These are phyloP conservation scores for Zea luxurians DNA, from an alignment of 176 grass and related monocot genomes.

Conservation along the genomic window DNA sequence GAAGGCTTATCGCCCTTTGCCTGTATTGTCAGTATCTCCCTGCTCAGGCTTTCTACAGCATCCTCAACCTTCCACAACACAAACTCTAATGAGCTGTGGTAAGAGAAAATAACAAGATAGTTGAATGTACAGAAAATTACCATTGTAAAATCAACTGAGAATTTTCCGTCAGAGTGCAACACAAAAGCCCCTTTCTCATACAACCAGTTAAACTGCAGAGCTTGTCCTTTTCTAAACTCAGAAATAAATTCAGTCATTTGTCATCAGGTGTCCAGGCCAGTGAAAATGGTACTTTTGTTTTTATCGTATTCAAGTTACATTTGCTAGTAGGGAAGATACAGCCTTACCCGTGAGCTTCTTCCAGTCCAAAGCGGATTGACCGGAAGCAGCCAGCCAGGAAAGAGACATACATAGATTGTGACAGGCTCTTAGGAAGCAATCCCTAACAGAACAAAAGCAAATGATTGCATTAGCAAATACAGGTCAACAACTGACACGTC, in stretches of 20 bases:
- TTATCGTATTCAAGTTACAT: background rate
- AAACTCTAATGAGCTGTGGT: slow-evolving; percentile 3
- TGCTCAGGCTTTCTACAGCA: slow-evolving; percentile 82
- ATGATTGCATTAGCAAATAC: background rate
- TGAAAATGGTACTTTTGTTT: background rate
- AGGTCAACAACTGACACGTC: background rate
- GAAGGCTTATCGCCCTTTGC: slow-evolving; percentile 79
- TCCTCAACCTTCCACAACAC: slow-evolving; percentile 69
- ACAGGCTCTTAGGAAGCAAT: slow-evolving; percentile 75
- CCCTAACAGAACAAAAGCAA: slow-evolving; percentile 48
- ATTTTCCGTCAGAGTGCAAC: slow-evolving; percentile 75
- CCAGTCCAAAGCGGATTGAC: slow-evolving; percentile 81
- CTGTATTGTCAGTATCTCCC: slow-evolving; percentile 90
- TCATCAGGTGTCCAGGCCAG: background rate
- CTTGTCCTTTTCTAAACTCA: slow-evolving; percentile 76
- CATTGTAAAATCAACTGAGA: slow-evolving; percentile 90
- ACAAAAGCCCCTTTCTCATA: slow-evolving; percentile 84
- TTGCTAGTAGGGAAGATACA: slow-evolving; percentile 26
- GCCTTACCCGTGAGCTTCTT: slow-evolving; percentile 95
- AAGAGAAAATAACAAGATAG: background rate
- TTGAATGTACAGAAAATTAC: slow-evolving; percentile 32
- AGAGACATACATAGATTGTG: slow-evolving; percentile 94
- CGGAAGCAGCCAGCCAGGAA: slow-evolving; percentile 92
- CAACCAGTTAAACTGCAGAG: slow-evolving; percentile 95
- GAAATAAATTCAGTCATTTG: background rate